Percentiles rank a stretch among this genome's conserved stretches.
phyloP scores from a whole-genome alignment of 352 stramenopile species.

The Globisporangium nagaii region DNA sequence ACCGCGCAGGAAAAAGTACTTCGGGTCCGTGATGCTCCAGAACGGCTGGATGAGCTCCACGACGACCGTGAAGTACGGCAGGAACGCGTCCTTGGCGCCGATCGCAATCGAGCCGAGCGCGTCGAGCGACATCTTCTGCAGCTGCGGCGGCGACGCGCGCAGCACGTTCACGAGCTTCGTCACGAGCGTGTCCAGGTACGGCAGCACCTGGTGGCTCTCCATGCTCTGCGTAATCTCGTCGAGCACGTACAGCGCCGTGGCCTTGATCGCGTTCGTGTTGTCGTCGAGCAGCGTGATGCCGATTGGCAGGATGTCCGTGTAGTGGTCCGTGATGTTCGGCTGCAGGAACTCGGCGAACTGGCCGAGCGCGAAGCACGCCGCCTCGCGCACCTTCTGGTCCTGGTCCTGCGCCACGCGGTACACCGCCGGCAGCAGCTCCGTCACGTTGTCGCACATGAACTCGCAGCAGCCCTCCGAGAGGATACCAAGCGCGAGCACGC shows the following conservation, averaged over 20 bases:
- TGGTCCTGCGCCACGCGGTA: slow-evolving; percentile 88
- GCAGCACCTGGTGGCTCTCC: slow-evolving; percentile 92
- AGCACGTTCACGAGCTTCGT: slow-evolving; percentile 94
- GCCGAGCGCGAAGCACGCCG: slow-evolving; percentile 96
- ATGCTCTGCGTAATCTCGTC: slow-evolving; percentile 99
- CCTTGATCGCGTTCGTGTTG: slow-evolving; percentile 90
- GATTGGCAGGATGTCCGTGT: slow-evolving; percentile 94
- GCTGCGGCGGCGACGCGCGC: slow-evolving; percentile 85
- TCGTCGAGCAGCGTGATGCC: slow-evolving; percentile 95
- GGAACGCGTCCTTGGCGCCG: slow-evolving; percentile 95
- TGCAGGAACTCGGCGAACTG: slow-evolving; percentile 98
- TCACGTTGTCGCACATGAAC: slow-evolving; percentile 93
- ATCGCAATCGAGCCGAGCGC: slow-evolving; percentile 95
- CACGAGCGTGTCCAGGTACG: slow-evolving; percentile 94
- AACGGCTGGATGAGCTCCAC: slow-evolving; percentile 83
- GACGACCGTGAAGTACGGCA: slow-evolving; percentile 92
- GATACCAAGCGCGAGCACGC: slow-evolving; percentile 94
- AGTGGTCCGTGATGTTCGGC: slow-evolving; percentile 94
- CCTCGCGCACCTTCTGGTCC: slow-evolving; percentile 94
- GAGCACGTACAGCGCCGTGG: slow-evolving; percentile 96
- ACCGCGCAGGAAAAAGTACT: slow-evolving; percentile 92
- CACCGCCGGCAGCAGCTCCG: slow-evolving; percentile 90
- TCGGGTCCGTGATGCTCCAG: slow-evolving; percentile 90
- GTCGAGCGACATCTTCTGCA: slow-evolving; percentile 97
- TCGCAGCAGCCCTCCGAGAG: slow-evolving; percentile 96